phyloP scores from a whole-genome alignment of 169 alveolate genomes.

The Sarcocystis neurona region DNA sequence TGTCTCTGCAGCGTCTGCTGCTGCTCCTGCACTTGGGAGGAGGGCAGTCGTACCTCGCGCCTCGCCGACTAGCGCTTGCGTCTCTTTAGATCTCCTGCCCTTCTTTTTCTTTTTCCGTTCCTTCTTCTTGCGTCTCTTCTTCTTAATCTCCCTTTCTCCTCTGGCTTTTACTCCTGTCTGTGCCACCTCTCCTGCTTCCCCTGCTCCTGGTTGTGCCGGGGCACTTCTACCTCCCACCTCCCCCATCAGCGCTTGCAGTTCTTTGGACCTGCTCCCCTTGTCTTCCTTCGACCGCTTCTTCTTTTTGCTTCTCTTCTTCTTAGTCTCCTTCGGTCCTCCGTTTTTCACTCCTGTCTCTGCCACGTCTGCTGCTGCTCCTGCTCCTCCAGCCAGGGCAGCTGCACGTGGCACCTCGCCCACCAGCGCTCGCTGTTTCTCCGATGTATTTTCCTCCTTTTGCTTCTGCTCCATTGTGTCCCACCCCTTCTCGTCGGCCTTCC shows the following conservation, averaged over 20 bases:
- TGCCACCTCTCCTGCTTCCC: neutral
- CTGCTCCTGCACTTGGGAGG: too few relatives aligned
- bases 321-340: neutral
- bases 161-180: neutral
- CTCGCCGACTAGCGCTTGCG: neutral
- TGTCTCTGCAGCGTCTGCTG: neutral
- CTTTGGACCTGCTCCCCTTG: neutral
- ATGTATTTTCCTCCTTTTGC: neutral
- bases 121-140: neutral
- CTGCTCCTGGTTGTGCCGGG: neutral
- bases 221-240: neutral
- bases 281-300: neutral
- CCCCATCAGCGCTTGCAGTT: neutral
- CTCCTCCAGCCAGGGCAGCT: too few relatives aligned
- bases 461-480: neutral
- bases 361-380: neutral
- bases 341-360: neutral
- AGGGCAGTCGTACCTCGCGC: neutral
- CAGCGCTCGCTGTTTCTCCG: neutral
- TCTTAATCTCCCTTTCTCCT: neutral
- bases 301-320: neutral
- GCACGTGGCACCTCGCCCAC: neutral
- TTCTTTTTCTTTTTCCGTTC: neutral
- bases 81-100: neutral
- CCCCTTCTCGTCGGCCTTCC: neutral